Evolutionary conservation across 371 early-diverging fungal species (phyloP).

Genomic region (Cokeromyces recurvatus): DNA sequence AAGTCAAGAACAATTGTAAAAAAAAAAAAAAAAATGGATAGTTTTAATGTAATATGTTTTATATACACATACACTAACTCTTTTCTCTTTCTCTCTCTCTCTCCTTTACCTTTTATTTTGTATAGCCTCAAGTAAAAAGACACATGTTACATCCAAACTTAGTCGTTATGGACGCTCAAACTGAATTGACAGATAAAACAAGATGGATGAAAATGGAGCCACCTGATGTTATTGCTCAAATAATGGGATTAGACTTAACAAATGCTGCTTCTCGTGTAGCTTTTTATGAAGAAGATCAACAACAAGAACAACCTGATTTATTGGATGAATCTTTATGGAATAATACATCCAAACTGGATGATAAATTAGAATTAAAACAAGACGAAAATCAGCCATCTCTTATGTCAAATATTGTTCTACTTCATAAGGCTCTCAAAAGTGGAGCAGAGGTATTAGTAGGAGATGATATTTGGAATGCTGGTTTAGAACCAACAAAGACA

Average conservation of each 20-base stretch:
- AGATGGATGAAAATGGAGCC: constrained; percentile 67
- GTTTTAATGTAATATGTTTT: too few relatives aligned
- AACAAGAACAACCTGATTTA: constrained; percentile 17
- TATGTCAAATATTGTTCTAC: constrained; percentile 29
- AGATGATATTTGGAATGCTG: constrained; percentile 49
- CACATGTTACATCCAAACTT: constrained; percentile 63
- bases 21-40: neutral
- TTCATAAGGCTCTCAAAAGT: constrained; percentile 48
- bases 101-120: too few relatives aligned
- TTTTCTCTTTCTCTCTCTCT: neutral
- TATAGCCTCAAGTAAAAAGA: constrained; percentile 44
- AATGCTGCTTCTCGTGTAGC: constrained; percentile 54
- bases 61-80: neutral
- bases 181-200: constrained; percentile 51
- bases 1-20: constrained; percentile 37
- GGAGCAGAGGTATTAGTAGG: constrained; percentile 48
- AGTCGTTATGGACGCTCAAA: constrained; percentile 41
- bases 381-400: neutral
- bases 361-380: constrained; percentile 1
- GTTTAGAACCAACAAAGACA: constrained; percentile 17
- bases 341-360: neutral
- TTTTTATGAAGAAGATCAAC: constrained; percentile 18
- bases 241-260: constrained; percentile 57
- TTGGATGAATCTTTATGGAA: constrained; percentile 31
- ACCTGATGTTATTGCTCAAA: constrained; percentile 62